A percentile compares a stretch with the other conserved stretches of the same genome.
Conservation (phyloP, 371 early-diverging fungal genomes). For the Syncephalastrum sp. region DNA sequence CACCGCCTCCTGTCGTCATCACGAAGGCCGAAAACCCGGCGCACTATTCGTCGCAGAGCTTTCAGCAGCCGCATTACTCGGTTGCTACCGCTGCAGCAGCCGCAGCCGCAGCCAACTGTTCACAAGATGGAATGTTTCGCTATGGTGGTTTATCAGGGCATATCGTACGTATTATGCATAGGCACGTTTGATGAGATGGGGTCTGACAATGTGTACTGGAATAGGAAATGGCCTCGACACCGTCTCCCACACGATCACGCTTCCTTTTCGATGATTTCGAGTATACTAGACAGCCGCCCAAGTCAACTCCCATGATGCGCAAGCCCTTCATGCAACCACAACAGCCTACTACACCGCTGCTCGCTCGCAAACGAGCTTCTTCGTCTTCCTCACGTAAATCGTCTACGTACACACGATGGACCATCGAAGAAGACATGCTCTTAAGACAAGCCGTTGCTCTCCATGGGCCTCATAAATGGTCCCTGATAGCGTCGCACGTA, state of each 20-base stretch:
- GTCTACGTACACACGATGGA: constrained; percentile 52
- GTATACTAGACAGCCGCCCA: constrained; percentile 12
- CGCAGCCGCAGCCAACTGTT: too few species aligned
- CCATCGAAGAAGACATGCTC: constrained; percentile 45
- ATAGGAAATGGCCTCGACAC: constrained; percentile 2
- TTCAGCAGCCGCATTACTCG: too few species aligned
- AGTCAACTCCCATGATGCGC: constrained; percentile 18
- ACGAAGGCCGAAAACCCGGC: too few species aligned
- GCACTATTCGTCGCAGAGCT: too few species aligned
- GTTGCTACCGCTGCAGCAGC: too few species aligned
- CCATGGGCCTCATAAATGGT: constrained; percentile 64
- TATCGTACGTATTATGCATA: too few species aligned
- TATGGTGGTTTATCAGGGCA: not conserved
- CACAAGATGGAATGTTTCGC: not conserved
- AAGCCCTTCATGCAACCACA: constrained; percentile 11
- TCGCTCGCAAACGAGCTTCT: constrained; percentile 30
- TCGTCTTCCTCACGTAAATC: constrained; percentile 18
- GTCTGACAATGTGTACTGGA: too few species aligned
- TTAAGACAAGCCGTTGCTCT: constrained; percentile 43
- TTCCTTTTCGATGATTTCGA: constrained; percentile 4
- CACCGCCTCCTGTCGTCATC: too few species aligned
- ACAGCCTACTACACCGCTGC: constrained; percentile 20
- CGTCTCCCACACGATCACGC: constrained; percentile 14
- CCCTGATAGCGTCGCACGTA: constrained; percentile 59
- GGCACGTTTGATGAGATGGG: too few species aligned